Conservation (phyloP, 1,284 basidiomycete genomes). For the Apiotrichum porosum region DNA sequence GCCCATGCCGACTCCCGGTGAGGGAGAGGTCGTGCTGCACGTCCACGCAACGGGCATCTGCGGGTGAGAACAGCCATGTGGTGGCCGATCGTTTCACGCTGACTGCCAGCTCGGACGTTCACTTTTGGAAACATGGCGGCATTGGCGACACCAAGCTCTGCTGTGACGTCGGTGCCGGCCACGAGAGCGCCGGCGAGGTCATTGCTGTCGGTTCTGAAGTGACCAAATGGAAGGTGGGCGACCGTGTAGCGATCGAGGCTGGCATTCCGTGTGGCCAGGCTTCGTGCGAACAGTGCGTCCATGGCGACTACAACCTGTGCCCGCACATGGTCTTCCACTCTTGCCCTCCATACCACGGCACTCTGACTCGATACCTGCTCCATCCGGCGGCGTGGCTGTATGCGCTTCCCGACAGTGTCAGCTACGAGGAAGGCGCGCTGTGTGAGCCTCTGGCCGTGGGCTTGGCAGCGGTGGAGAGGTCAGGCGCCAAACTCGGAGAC, state of each 20-base stretch:
- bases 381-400: slow-evolving; percentile 56
- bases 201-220: slow-evolving; percentile 49
- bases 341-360: slow-evolving; percentile 51
- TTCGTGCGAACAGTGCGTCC: slow-evolving; percentile 51
- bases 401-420: slow-evolving; percentile 50
- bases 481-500: slow-evolving; percentile 51
- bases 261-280: slow-evolving; percentile 52
- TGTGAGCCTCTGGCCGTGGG: slow-evolving; percentile 54
- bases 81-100: no score
- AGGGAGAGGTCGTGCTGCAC: slow-evolving; percentile 47
- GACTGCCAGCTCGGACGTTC: slow-evolving; percentile 55
- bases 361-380: slow-evolving; percentile 51
- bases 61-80: slow-evolving; percentile 32
- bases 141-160: slow-evolving; percentile 44
- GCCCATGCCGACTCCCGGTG: slow-evolving; percentile 38
- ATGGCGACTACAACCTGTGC: slow-evolving; percentile 53
- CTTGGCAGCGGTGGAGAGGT: slow-evolving; percentile 52
- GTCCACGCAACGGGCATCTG: slow-evolving; percentile 51
- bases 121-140: slow-evolving; percentile 54
- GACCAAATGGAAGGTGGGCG: slow-evolving; percentile 40
- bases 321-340: slow-evolving; percentile 51
- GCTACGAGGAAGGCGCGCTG: slow-evolving; percentile 53
- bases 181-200: slow-evolving; percentile 50
- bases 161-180: slow-evolving; percentile 46
- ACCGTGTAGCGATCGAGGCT: slow-evolving; percentile 52